These are phyloP conservation scores for Blakeslea trispora DNA, from an alignment of 371 early-diverging fungal species.

Conservation along the genomic window DNA sequence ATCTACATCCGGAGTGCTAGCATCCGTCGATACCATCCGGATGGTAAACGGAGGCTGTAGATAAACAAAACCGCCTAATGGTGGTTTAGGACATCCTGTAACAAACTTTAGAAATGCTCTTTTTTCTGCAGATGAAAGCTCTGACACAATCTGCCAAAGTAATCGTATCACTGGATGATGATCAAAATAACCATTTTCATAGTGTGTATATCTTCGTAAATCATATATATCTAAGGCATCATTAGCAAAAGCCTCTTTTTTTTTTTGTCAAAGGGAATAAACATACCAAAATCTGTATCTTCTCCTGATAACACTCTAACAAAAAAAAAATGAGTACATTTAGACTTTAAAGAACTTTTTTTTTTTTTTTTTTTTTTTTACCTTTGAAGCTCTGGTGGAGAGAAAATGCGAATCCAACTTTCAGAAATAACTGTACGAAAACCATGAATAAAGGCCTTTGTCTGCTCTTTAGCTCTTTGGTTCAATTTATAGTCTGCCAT, in stretches of 20 bases:
- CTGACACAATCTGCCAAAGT: slow-evolving; percentile 80
- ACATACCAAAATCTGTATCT: slow-evolving; percentile 62
- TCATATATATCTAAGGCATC: slow-evolving; percentile 64
- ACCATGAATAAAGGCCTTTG: slow-evolving; percentile 79
- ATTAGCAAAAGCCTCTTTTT: background rate
- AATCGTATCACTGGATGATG: slow-evolving; percentile 74
- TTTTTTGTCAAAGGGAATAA: background rate
- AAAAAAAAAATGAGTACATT: too few relatives aligned
- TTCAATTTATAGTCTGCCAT: slow-evolving; percentile 77
- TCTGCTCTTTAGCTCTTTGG: slow-evolving; percentile 78
- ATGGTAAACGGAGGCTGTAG: slow-evolving; percentile 76
- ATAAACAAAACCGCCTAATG: slow-evolving; percentile 84
- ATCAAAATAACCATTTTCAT: slow-evolving; percentile 81
- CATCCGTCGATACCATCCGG: slow-evolving; percentile 50
- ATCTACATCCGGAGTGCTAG: background rate
- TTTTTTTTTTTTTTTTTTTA: slow-evolving; percentile 6
- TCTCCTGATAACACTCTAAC: slow-evolving; percentile 78
- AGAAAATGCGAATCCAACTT: slow-evolving; percentile 71
- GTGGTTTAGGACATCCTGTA: slow-evolving; percentile 87
- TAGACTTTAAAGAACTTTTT: too few relatives aligned
- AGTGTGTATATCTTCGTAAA: slow-evolving; percentile 78
- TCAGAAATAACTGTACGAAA: slow-evolving; percentile 65
- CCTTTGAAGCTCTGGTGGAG: slow-evolving; percentile 80
- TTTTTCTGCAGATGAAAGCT: slow-evolving; percentile 66
- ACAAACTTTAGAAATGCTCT: slow-evolving; percentile 81